Percentiles rank a stretch among this genome's conserved stretches.
Evolutionary conservation across 495 filamentous ascomycete genomes (phyloP).

Genomic region (Recurvomyces mirabilis): DNA sequence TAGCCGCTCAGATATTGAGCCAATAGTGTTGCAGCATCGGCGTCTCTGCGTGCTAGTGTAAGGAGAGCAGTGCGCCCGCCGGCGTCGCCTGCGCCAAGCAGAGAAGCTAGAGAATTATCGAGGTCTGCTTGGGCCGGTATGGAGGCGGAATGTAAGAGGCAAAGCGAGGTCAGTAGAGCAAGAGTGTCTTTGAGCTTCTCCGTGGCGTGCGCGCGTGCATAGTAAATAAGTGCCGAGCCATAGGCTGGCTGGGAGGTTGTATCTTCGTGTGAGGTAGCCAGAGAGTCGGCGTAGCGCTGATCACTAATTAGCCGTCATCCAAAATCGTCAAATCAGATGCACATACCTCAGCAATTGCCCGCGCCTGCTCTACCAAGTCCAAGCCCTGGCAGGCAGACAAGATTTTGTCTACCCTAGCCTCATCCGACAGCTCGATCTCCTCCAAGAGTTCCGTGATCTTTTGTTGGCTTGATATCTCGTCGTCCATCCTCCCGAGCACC

Average conservation of each 20-base stretch:
- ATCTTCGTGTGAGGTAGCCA: slow-evolving; percentile 47
- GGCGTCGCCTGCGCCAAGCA: too few relatives aligned
- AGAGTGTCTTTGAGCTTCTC: slow-evolving; percentile 70
- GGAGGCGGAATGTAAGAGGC: slow-evolving; percentile 67
- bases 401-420: slow-evolving; percentile 60
- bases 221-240: slow-evolving; percentile 74
- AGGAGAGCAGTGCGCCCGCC: slow-evolving; percentile 56
- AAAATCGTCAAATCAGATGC: too few relatives aligned
- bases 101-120: slow-evolving; percentile 51
- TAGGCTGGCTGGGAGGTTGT: slow-evolving; percentile 37
- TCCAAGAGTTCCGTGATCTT: slow-evolving; percentile 54
- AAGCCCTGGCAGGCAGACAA: slow-evolving; percentile 58
- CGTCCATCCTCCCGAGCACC: slow-evolving; percentile 61
- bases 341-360: slow-evolving; percentile 44
- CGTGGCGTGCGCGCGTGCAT: slow-evolving; percentile 62
- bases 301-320: not conserved
- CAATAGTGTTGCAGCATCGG: slow-evolving; percentile 66
- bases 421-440: slow-evolving; percentile 44
- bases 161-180: slow-evolving; percentile 76
- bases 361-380: slow-evolving; percentile 58
- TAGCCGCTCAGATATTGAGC: slow-evolving; percentile 82
- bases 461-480: slow-evolving; percentile 50
- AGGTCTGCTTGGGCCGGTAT: slow-evolving; percentile 58
- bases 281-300: slow-evolving; percentile 65
- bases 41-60: slow-evolving; percentile 52